These are phyloP conservation scores for Fusarium domesticum DNA, from an alignment of 2,329 filamentous ascomycete species.

Conservation along the genomic window DNA sequence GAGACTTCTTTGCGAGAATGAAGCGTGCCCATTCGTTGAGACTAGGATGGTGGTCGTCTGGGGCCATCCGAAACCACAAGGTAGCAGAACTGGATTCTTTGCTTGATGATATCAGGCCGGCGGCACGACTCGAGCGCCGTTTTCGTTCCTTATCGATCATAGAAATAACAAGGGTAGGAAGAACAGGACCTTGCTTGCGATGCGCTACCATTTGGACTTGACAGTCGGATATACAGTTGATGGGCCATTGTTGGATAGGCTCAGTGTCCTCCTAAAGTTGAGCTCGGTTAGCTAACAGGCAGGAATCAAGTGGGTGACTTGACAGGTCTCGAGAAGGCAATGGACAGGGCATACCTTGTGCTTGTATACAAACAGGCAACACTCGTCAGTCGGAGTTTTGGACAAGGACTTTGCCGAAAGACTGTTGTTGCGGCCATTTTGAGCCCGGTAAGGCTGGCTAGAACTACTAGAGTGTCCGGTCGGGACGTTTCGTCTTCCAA, in stretches of 20 bases:
- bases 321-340: background rate
- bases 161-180: conserved; percentile 58
- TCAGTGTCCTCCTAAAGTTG: conserved; percentile 47
- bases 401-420: conserved; percentile 37
- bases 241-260: conserved; percentile 51
- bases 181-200: conserved; percentile 57
- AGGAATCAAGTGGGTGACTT: background rate
- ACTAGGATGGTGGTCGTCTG: conserved; percentile 49
- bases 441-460: conserved; percentile 39
- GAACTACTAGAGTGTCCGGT: conserved; percentile 36
- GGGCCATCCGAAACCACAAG: conserved; percentile 55
- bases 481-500: conserved; percentile 41
- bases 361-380: conserved; percentile 55
- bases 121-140: conserved; percentile 61
- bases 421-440: conserved; percentile 39
- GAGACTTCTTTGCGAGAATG: conserved; percentile 46
- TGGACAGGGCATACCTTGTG: conserved; percentile 43
- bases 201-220: conserved; percentile 58
- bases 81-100: conserved; percentile 49
- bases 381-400: conserved; percentile 39
- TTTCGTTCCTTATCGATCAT: conserved; percentile 61
- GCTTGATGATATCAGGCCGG: conserved; percentile 49
- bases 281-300: conserved; percentile 6
- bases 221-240: conserved; percentile 53
- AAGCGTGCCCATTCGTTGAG: conserved; percentile 60